These are phyloP conservation scores for Myxozyma geophila DNA, from an alignment of 805 yeast genomes.

Conservation along the genomic window DNA sequence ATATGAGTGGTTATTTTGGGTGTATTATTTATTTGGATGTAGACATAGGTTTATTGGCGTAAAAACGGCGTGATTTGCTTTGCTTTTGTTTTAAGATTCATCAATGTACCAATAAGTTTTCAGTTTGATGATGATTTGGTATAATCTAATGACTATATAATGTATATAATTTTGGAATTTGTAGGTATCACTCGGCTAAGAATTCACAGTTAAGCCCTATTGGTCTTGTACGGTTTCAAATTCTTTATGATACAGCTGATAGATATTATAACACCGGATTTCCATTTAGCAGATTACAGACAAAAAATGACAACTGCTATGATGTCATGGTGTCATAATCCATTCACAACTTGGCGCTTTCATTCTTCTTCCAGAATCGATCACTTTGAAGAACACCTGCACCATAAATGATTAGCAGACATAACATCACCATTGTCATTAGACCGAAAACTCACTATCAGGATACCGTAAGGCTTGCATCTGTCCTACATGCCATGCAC, in stretches of 20 bases:
- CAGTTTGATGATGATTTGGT: background rate
- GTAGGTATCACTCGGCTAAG: too few species aligned
- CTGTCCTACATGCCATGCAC: constrained; percentile 55
- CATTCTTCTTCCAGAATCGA: background rate
- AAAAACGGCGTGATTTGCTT: constrained; percentile 1
- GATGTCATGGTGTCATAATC: background rate
- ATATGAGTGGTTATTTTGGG: background rate
- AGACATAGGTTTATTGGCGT: constrained; percentile 16
- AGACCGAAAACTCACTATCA: constrained; percentile 6
- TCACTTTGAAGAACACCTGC: constrained; percentile 15
- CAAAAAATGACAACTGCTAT: too few species aligned
- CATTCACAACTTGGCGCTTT: background rate
- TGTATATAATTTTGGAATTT: background rate
- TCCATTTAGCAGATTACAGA: too few species aligned
- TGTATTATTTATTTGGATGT: background rate
- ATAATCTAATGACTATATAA: background rate
- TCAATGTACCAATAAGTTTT: background rate
- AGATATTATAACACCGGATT: too few species aligned
- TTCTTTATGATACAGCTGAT: too few species aligned
- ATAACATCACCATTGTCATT: background rate
- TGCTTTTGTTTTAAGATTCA: background rate
- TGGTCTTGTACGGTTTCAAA: too few species aligned
- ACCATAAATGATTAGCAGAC: background rate
- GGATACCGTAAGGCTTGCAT: constrained; percentile 24
- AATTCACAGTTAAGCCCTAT: background rate